Evolutionary conservation across 495 filamentous ascomycete genomes (phyloP).

Genomic region (Margaritispora aquatica): DNA sequence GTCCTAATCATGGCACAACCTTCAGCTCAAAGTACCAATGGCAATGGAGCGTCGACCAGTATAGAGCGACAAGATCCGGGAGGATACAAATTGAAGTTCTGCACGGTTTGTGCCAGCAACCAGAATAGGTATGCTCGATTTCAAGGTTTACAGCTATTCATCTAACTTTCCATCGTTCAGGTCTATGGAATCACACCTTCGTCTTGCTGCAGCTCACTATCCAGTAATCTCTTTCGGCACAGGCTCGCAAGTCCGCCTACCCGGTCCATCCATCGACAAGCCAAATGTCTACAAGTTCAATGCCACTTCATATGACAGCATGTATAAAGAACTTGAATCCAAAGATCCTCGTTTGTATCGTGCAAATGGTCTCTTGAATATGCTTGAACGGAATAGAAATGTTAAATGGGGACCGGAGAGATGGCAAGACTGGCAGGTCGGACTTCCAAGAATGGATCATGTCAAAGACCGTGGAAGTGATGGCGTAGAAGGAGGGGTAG

Average conservation of each 20-base stretch:
- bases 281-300: constrained; percentile 99
- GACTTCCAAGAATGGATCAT: constrained; percentile 66
- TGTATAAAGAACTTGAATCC: constrained; percentile 78
- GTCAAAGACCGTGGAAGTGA: constrained; percentile 56
- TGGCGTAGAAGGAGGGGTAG: constrained; percentile 86
- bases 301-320: constrained; percentile 82
- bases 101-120: constrained; percentile 97
- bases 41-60: constrained; percentile 29
- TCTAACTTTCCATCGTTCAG: constrained; percentile 31
- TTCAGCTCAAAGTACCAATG: constrained; percentile 10
- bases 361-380: constrained; percentile 87
- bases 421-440: constrained; percentile 97
- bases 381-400: constrained; percentile 85
- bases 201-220: constrained; percentile 76
- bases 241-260: constrained; percentile 88
- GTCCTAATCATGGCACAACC: constrained; percentile 20
- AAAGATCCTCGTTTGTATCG: constrained; percentile 89
- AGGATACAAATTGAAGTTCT: constrained; percentile 84
- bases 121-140: constrained; percentile 68
- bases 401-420: constrained; percentile 95
- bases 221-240: constrained; percentile 98
- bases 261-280: constrained; percentile 82
- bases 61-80: constrained; percentile 33
- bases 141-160: background rate
- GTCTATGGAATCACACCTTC: constrained; percentile 96